A percentile compares a stretch with the other conserved stretches of the same genome.
Evolutionary conservation across 164 flowering plant species (phyloP).

Genomic region (Kalanchoe fedtschenkoi): DNA sequence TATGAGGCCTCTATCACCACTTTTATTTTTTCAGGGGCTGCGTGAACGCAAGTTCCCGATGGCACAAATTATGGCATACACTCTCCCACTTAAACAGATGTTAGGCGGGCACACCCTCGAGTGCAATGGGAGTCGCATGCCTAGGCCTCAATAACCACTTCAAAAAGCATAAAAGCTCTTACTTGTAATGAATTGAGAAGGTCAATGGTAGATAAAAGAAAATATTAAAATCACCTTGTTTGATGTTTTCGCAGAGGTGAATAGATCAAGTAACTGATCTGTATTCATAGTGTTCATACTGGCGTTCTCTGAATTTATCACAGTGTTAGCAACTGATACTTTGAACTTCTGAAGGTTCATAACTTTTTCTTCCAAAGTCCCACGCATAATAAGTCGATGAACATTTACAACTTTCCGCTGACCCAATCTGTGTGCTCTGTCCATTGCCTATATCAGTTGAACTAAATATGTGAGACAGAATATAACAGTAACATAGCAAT

Average conservation of each 20-base stretch:
- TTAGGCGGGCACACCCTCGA: too few relatives aligned
- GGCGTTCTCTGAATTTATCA: constrained; percentile 91
- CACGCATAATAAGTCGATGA: constrained; percentile 98
- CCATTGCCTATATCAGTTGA: constrained; percentile 76
- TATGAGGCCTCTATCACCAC: too few relatives aligned
- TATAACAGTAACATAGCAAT: not conserved
- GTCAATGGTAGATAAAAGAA: not conserved
- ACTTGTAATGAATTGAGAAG: not conserved
- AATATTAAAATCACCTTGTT: constrained; percentile 42
- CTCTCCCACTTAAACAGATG: too few relatives aligned
- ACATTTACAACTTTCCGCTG: constrained; percentile 90
- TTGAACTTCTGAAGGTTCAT: constrained; percentile 97
- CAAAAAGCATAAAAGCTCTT: too few relatives aligned
- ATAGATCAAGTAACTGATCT: constrained; percentile 95
- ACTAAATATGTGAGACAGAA: not conserved
- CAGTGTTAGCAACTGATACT: constrained; percentile 79
- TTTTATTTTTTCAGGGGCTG: too few relatives aligned
- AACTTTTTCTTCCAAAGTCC: constrained; percentile 94
- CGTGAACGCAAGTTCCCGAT: too few relatives aligned
- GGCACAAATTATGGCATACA: too few relatives aligned
- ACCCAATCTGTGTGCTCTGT: constrained; percentile 95
- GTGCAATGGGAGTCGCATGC: too few relatives aligned
- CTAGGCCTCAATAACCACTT: too few relatives aligned
- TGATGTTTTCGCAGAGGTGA: constrained; percentile 56
- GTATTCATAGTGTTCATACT: constrained; percentile 98